Base-by-base conservation (phyloP, 768 basidiomycete genomes). In the Collybia mongolica region DNA sequence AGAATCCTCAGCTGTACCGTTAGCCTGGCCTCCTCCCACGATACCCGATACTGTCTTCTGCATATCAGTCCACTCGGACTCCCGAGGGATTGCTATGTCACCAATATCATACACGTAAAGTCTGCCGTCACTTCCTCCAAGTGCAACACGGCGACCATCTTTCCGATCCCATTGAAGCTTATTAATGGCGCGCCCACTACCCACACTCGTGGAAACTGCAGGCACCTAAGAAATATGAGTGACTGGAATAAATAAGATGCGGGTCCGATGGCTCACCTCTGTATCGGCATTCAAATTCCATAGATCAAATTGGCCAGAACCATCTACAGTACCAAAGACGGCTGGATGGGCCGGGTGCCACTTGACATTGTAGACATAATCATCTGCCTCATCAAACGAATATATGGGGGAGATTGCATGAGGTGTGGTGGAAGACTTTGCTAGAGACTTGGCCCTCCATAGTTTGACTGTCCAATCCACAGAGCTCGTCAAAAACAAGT, bases 391-490 rank as follows among this genome's bases (percentile, higher is more conserved):
- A 57, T 99, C 96, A 61, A 99, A 98, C 36, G 92, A 93, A 64
- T 95, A 89, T 19, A 98, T 58, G 2, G 96, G 91, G 0, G 81
- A 39, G n/a, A 95, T 75, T 15, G 68, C 65, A 56, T 82, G 79
- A 15, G 73, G 72, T 0, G 72, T 61, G 32, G 85, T 84, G 6
- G 86, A 85, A 6, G 89, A 81, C 67, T 91, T 91, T 38, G 87
- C 75, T 35, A 87, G 70, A 9, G 81, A 83, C 68, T 85, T 91
- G 6, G 91, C 81, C 37, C 93, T 78, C 97, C 97, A 99, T 2
- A 99, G 73, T 69, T 98, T 98, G 61, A 97, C 90, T 8, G 96
- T 98, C 97, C 97, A 99, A 66, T 99, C 97, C 29, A 92, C 94
- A 9, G 90, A 92, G 55, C 86, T 80, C 14, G 92, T 93, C 54